phyloP scores from a whole-genome alignment of 179 eudicot species.

The Beta corolliflora region DNA sequence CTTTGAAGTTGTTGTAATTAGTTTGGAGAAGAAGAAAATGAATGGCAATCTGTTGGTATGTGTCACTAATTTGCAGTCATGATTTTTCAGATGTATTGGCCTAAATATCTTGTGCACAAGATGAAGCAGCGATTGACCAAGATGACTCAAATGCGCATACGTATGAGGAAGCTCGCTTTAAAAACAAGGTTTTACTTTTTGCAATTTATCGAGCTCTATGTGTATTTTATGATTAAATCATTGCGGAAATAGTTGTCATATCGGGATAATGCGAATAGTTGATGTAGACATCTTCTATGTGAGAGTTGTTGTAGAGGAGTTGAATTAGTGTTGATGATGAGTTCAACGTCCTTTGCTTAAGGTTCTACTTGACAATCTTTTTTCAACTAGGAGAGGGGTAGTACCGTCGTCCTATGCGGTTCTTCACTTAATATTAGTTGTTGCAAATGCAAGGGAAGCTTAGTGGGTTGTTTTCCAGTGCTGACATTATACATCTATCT shows the following conservation, averaged over 20 bases:
- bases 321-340: too few relatives aligned
- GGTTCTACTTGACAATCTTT: not conserved
- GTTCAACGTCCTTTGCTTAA: too few relatives aligned
- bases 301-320: too few relatives aligned
- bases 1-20: not conserved
- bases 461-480: not conserved
- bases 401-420: not conserved
- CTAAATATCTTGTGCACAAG: slow-evolving; percentile 84
- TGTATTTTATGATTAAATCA: not conserved
- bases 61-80: not conserved
- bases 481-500: not conserved
- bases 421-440: not conserved
- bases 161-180: slow-evolving; percentile 89
- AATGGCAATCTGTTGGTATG: not conserved
- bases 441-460: not conserved
- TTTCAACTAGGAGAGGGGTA: not conserved
- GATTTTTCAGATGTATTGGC: slow-evolving; percentile 81
- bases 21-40: not conserved
- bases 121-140: slow-evolving; percentile 90
- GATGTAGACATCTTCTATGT: not conserved
- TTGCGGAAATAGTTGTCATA: not conserved
- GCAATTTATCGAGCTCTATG: not conserved
- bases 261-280: not conserved
- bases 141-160: slow-evolving; percentile 96
- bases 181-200: slow-evolving; percentile 64